Base-by-base conservation (phyloP, 805 yeast genomes). In the Kodamaea hsintzibuensis region DNA sequence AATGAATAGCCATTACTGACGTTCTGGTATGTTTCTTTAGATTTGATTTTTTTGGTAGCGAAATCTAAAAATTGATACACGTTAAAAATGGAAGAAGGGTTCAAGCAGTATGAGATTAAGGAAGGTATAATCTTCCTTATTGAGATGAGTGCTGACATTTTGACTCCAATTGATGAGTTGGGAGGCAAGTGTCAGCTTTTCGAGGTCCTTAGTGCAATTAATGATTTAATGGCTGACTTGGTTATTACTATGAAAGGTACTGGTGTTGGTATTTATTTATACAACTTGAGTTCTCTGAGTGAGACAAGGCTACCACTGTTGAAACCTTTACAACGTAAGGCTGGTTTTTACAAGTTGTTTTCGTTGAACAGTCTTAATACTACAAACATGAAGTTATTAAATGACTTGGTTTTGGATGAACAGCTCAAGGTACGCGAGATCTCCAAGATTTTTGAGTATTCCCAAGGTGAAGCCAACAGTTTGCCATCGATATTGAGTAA, bases 1-100 rank as follows among this genome's bases (percentile, higher is more conserved):
- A 93, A 59, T 90, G 91, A 14, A 92, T 80, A 3, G 90, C 80
- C 97, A 91, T n/a, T n/a, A n/a, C n/a, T 91, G 13, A 19, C 14
- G 40, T n/a, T n/a, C n/a, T n/a, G n/a, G 40, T 43, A 5, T 22
- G 25, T 22, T 22, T 22, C 25, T 4, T 4, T 22, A 22, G 25
- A 22, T 13, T n/a, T 17, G 27, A 27, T 13, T 16, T 25, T 19
- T 19, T 43, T 18, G 8, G 22, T 10, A 18, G 30, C 22, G 47
- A 43, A 13, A 22, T 22, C 27, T 25, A 22, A 25, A 22, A 42
- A 17, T 42, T 8, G 45, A 16, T 42, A 12, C 14, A 43, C 47
- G 27, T 30, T 10, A 19, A 19, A 16, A 18, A 43, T 19, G 35
- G 37, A 25, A n/a, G 47, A 13, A 22, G 47, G 37, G n/a, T 49